Conservation (phyloP, 176 grass and related monocot species). For the Triticum dicoccoides region DNA sequence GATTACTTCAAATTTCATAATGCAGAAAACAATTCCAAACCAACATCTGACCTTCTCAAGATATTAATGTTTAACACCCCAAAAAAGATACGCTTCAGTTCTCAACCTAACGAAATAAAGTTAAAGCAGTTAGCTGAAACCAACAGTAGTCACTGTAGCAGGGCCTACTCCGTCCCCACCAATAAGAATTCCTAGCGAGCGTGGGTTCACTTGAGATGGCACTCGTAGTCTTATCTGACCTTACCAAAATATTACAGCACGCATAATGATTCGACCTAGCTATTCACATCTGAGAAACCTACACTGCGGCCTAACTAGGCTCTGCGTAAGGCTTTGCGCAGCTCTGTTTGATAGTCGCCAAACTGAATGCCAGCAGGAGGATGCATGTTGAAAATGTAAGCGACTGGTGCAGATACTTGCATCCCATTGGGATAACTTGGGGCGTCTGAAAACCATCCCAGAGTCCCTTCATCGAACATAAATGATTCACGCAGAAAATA, state of each 20-base stretch:
- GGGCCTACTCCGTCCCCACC: background rate
- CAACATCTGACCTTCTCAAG: background rate
- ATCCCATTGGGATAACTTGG: constrained; percentile 39
- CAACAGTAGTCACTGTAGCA: background rate
- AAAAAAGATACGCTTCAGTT: background rate
- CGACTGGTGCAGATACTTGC: constrained; percentile 60
- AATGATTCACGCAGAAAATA: constrained; percentile 72
- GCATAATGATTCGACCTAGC: background rate
- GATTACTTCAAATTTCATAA: constrained; percentile 1
- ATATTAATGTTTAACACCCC: background rate
- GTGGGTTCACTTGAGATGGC: background rate
- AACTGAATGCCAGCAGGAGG: constrained; percentile 46
- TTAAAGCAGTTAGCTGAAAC: background rate
- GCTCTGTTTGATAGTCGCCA: constrained; percentile 30
- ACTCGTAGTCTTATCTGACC: background rate
- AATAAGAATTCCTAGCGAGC: background rate
- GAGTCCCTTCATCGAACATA: constrained; percentile 73
- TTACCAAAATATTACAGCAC: constrained; percentile 19
- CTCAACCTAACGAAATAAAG: background rate
- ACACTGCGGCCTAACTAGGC: background rate
- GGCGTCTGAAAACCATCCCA: constrained; percentile 51
- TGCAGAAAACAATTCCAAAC: background rate
- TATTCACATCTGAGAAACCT: constrained; percentile 13
- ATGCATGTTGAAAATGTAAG: constrained; percentile 74
- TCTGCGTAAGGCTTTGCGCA: constrained; percentile 12